phyloP scores from a whole-genome alignment of 768 basidiomycete genomes.

The Mycena galopus region DNA sequence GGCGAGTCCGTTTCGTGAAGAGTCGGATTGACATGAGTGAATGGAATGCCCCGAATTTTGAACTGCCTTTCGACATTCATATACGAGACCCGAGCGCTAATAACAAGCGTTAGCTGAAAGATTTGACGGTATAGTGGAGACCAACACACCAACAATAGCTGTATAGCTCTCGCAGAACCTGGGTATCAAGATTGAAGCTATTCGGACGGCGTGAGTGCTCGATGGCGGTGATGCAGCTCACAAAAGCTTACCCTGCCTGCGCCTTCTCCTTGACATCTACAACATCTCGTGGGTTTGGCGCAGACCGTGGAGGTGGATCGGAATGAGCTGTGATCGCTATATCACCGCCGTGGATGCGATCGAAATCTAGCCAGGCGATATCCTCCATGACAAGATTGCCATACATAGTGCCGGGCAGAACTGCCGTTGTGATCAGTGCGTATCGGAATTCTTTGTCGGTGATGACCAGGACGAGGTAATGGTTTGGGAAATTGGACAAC shows the following conservation, averaged over 20 bases:
- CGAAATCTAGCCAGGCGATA: conserved; percentile 83
- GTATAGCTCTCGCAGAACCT: conserved; percentile 82
- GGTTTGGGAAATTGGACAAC: conserved; percentile 79
- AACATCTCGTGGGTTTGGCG: conserved; percentile 31
- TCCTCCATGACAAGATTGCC: conserved; percentile 78
- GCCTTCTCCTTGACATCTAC: conserved; percentile 42
- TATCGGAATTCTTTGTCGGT: conserved; percentile 84
- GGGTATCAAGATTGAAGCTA: conserved; percentile 79
- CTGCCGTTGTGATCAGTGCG: conserved; percentile 80
- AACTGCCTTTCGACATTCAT: conserved; percentile 91
- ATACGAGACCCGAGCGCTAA: conserved; percentile 90
- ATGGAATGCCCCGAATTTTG: conserved; percentile 84
- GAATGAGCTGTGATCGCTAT: conserved; percentile 37
- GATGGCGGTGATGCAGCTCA: neutral
- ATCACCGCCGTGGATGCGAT: conserved; percentile 69
- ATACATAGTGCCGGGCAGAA: conserved; percentile 67
- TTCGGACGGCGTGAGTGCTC: conserved; percentile 34
- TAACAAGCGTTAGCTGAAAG: neutral
- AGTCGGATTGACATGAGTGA: conserved; percentile 77
- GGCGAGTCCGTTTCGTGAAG: conserved; percentile 54
- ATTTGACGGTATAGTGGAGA: neutral
- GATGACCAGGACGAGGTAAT: conserved; percentile 89
- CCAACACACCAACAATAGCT: conserved; percentile 84
- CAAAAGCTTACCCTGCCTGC: conserved; percentile 38
- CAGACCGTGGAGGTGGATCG: conserved; percentile 30